These are phyloP conservation scores for Globisporangium paddicum DNA, from an alignment of 352 stramenopile genomes.

Conservation along the genomic window DNA sequence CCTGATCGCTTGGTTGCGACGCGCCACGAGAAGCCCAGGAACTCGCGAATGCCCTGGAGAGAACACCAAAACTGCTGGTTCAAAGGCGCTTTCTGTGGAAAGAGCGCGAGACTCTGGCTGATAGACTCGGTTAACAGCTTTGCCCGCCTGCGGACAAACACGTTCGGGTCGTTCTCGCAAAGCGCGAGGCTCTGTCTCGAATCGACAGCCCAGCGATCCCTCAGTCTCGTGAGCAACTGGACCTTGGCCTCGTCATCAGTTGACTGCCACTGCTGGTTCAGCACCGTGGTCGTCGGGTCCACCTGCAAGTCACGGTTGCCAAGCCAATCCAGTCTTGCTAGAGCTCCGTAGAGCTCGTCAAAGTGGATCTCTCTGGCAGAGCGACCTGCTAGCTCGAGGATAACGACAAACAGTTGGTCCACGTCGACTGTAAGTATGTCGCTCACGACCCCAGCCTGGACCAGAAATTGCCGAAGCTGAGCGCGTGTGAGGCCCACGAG, in stretches of 20 bases:
- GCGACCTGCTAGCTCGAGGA: constrained; percentile 20
- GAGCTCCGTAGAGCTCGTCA: constrained; percentile 25
- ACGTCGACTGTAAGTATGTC: constrained; percentile 29
- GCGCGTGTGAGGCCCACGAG: constrained; percentile 32
- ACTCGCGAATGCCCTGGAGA: constrained; percentile 31
- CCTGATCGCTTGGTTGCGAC: constrained; percentile 27
- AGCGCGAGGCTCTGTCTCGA: constrained; percentile 27
- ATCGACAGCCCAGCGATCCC: constrained; percentile 32
- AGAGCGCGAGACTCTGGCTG: constrained; percentile 12
- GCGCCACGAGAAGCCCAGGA: constrained; percentile 38
- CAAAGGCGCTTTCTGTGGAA: neutral
- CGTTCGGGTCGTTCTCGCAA: constrained; percentile 53
- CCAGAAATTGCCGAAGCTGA: constrained; percentile 32
- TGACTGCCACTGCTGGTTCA: constrained; percentile 13
- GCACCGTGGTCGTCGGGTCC: constrained; percentile 11
- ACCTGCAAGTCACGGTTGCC: constrained; percentile 24
- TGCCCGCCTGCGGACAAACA: constrained; percentile 33
- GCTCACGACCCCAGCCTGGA: constrained; percentile 30
- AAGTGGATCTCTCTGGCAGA: constrained; percentile 32
- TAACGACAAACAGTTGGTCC: constrained; percentile 31
- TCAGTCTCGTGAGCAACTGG: constrained; percentile 10
- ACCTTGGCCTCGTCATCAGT: neutral
- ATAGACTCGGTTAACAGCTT: constrained; percentile 17
- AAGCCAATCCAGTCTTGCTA: constrained; percentile 27
- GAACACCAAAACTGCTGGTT: constrained; percentile 12